Evolutionary conservation across 1,284 basidiomycete genomes (phyloP), one percentile per base, ranked within the genome.

Genomic region (Ganoderma lucidum): DNA sequence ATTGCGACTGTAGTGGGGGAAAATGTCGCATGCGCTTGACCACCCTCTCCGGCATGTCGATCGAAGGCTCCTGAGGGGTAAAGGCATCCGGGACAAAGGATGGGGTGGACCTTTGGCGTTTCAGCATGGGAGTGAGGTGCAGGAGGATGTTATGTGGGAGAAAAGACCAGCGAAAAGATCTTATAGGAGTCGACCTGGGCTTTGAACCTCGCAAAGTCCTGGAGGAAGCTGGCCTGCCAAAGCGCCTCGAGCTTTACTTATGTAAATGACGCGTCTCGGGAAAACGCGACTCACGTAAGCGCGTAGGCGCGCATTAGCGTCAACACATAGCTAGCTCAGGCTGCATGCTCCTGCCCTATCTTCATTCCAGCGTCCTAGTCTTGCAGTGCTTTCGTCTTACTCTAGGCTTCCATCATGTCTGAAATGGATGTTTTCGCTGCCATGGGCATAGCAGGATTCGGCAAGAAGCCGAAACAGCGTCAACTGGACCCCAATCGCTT

Each of bases 391-490:
- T 32, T 23, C 14, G n/a, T 35, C 19, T 58, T 48, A 2, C 10
- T 23, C 4, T 23, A 15, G 4, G 8, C 6, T 4, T 15, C 30
- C 70, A 80, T 66, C 58, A 91, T 91, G 89, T 81, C 84, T 53
- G 87, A 90, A 77, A 83, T 83, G 80, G 92, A 93, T 71, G 81
- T 94, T 39, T 85, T 94, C 73, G 88, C 91, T 6, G 88, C 91
- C 17, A 94, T 95, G 93, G 93, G 93, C 12, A 93, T 95, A 70
- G 75, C 88, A 73, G 91, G 92, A 53, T 95, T 95, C 78, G 93
- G 93, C 28, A 94, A 93, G 80, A 80, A 89, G 65, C 75, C 81
- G 37, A 88, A 89, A 78, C 90, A 90, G 80, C 87, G 84, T 70
- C 82, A 87, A 75, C 85, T 94, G 30, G 91, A 93, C 77, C 88